phyloP scores from a whole-genome alignment of 2,329 filamentous ascomycete genomes.

The Davidsoniella neocaledoniae region DNA sequence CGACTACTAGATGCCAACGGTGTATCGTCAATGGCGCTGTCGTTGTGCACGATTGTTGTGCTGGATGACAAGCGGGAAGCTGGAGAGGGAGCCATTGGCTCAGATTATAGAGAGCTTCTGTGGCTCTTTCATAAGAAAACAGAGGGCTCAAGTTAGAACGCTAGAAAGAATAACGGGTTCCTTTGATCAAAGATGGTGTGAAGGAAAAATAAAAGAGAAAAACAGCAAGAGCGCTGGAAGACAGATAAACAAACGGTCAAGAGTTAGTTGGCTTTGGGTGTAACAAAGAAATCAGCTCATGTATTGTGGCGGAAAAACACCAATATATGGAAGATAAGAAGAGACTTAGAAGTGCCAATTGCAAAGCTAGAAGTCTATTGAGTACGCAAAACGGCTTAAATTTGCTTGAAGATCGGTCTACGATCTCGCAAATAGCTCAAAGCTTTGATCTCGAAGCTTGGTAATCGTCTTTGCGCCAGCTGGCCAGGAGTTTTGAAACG shows the following conservation, averaged over 20 bases:
- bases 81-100: slow-evolving; percentile 8
- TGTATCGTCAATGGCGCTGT: not conserved
- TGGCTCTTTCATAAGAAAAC: not conserved
- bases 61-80: not conserved
- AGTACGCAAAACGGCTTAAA: not conserved
- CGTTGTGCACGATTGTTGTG: not conserved
- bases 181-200: not conserved
- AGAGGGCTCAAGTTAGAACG: not conserved
- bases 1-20: not conserved
- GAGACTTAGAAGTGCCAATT: too few species aligned
- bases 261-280: too few species aligned
- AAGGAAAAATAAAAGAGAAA: too few species aligned
- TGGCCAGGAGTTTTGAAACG: not conserved
- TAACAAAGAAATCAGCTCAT: not conserved
- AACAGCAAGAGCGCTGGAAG: too few species aligned
- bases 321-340: too few species aligned
- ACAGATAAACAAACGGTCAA: too few species aligned
- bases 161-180: not conserved
- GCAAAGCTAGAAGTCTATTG: not conserved
- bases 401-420: not conserved
- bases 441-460: not conserved
- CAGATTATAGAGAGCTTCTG: not conserved
- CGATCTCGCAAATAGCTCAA: not conserved
- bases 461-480: not conserved
- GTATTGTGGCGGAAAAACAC: too few species aligned